Conservation (phyloP, 495 filamentous ascomycete species). For the Hyaloscypha hepaticicola region DNA sequence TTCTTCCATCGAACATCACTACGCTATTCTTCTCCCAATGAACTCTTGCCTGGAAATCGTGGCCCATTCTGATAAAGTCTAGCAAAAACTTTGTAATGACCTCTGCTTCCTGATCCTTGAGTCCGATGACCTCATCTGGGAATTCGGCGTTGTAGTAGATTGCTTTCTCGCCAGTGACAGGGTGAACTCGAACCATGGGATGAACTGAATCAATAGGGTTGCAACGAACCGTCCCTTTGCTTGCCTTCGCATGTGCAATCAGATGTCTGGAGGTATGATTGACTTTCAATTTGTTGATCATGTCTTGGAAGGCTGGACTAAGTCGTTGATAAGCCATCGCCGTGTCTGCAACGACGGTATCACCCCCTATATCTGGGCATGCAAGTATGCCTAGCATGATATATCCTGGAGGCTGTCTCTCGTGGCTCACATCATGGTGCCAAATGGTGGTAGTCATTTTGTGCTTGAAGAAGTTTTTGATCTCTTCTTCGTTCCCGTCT, state of each 20-base stretch:
- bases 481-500: slow-evolving; percentile 56
- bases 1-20: slow-evolving; percentile 49
- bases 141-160: slow-evolving; percentile 62
- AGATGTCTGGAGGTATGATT: slow-evolving; percentile 39
- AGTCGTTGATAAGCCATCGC: slow-evolving; percentile 39
- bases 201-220: slow-evolving; percentile 42
- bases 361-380: slow-evolving; percentile 50
- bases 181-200: slow-evolving; percentile 64
- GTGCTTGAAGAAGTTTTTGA: slow-evolving; percentile 52
- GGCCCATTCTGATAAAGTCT: slow-evolving; percentile 40
- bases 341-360: slow-evolving; percentile 38
- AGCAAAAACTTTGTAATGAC: slow-evolving; percentile 43
- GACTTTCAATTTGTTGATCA: slow-evolving; percentile 34
- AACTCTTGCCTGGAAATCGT: slow-evolving; percentile 44
- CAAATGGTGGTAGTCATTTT: slow-evolving; percentile 56
- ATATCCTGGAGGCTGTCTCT: slow-evolving; percentile 57
- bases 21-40: slow-evolving; percentile 41
- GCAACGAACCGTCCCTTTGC: slow-evolving; percentile 36
- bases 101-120: slow-evolving; percentile 48
- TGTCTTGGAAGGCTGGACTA: slow-evolving; percentile 35
- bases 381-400: slow-evolving; percentile 58
- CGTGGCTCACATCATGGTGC: slow-evolving; percentile 63
- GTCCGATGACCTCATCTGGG: slow-evolving; percentile 35
- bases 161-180: slow-evolving; percentile 66
- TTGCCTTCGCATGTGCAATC: slow-evolving; percentile 33